Conservation (phyloP, 331 rosid genomes). For the Cucumis variabilis region DNA sequence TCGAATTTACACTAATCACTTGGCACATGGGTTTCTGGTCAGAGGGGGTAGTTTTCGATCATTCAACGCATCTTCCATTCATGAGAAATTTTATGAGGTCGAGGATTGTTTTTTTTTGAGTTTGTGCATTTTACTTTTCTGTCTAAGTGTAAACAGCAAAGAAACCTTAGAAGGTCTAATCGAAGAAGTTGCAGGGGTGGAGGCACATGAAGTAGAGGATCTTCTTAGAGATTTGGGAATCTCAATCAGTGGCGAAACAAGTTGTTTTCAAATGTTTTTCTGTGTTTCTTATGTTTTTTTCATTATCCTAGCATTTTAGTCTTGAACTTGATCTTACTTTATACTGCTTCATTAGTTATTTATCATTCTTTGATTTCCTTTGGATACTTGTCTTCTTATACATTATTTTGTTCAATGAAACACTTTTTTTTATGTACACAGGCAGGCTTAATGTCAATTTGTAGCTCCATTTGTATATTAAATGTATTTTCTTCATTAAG, state of each 20-base stretch:
- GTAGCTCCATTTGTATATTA: neutral
- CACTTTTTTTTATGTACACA: neutral
- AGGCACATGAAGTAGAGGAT: constrained; percentile 78
- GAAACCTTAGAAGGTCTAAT: constrained; percentile 78
- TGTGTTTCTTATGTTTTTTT: constrained; percentile 6
- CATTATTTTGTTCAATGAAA: constrained; percentile 16
- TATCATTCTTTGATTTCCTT: neutral
- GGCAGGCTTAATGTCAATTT: constrained; percentile 7
- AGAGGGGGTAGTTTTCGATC: no score
- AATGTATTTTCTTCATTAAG: constrained; percentile 35
- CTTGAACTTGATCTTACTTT: neutral
- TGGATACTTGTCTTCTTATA: constrained; percentile 3
- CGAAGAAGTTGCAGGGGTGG: constrained; percentile 85
- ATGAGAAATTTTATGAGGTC: neutral
- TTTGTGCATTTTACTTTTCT: constrained; percentile 18
- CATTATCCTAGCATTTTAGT: neutral
- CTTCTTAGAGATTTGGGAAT: constrained; percentile 83
- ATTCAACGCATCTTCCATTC: neutral
- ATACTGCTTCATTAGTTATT: neutral
- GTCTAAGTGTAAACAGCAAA: constrained; percentile 69
- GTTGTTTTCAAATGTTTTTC: constrained; percentile 14
- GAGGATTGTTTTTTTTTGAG: no score
- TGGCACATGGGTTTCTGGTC: no score
- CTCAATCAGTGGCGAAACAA: constrained; percentile 53
- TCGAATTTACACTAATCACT: no score